A percentile compares a stretch with the other conserved stretches of the same genome.
These are phyloP conservation scores for Takashimella tepidaria DNA, from an alignment of 1,284 basidiomycete species.

Conservation along the genomic window DNA sequence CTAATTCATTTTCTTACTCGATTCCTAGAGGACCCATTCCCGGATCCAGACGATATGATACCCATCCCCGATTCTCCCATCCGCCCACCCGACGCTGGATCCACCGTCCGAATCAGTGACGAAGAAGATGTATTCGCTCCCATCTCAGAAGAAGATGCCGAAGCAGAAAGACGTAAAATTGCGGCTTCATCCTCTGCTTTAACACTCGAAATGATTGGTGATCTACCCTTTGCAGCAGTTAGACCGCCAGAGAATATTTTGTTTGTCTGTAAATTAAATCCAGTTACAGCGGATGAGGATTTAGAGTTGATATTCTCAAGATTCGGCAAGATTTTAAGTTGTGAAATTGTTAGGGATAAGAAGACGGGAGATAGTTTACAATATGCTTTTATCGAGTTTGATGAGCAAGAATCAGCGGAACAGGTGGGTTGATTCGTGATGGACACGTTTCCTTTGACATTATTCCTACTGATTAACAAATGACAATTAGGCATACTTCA, in stretches of 20 bases:
- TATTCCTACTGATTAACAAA: not conserved
- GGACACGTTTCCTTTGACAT: not conserved
- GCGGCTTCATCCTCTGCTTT: conserved; percentile 89
- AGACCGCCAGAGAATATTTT: conserved; percentile 96
- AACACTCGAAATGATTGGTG: conserved; percentile 98
- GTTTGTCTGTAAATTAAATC: conserved; percentile 97
- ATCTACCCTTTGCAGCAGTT: conserved; percentile 95
- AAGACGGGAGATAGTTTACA: conserved; percentile 93
- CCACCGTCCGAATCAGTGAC: conserved; percentile 69
- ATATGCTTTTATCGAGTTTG: conserved; percentile 99
- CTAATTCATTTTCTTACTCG: not conserved
- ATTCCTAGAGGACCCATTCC: conserved; percentile 80
- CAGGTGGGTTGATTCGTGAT: conserved; percentile 55
- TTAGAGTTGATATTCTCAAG: conserved; percentile 94
- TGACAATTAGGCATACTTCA: conserved; percentile 77
- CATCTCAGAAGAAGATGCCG: conserved; percentile 71
- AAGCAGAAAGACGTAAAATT: conserved; percentile 68
- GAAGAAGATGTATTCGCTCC: conserved; percentile 70
- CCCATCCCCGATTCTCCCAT: conserved; percentile 72
- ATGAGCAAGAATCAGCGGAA: conserved; percentile 85
- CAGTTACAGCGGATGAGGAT: conserved; percentile 91
- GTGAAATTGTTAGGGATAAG: conserved; percentile 94
- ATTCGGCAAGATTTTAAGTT: conserved; percentile 92
- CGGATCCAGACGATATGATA: conserved; percentile 71
- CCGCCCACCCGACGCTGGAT: conserved; percentile 61